phyloP scores from a whole-genome alignment of 257 asterid species.

The Mentha longifolia region DNA sequence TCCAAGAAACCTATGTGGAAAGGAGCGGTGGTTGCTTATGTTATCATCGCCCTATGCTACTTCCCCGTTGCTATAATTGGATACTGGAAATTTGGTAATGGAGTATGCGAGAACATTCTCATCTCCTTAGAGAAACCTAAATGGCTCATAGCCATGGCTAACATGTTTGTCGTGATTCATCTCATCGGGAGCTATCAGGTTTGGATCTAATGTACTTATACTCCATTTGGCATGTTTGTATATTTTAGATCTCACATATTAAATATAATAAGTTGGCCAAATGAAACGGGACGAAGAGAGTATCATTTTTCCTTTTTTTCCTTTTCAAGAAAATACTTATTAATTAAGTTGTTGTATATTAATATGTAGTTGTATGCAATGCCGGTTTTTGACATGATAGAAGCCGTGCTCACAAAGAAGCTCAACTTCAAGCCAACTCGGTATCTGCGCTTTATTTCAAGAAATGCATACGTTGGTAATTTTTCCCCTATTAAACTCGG shows the following conservation, averaged over 20 bases:
- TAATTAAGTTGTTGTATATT: too few species aligned
- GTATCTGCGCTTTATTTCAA: conserved; percentile 7
- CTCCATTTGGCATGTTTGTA: too few species aligned
- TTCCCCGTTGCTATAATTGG: conserved; percentile 26
- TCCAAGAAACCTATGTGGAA: conserved; percentile 30
- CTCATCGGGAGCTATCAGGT: conserved; percentile 33
- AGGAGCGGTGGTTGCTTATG: conserved; percentile 16
- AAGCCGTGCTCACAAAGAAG: background rate
- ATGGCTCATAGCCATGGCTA: conserved; percentile 29
- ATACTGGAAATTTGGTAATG: conserved; percentile 23
- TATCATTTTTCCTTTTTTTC: too few species aligned
- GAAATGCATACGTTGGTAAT: conserved; percentile 15
- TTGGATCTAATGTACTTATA: too few species aligned
- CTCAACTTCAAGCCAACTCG: conserved; percentile 6
- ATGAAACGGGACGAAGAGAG: too few species aligned
- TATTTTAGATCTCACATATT: too few species aligned
- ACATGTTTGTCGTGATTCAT: conserved; percentile 31
- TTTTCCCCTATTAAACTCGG: too few species aligned
- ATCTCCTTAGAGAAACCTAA: background rate
- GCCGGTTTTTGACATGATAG: conserved; percentile 57
- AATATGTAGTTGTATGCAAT: conserved; percentile 47
- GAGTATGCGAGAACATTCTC: conserved; percentile 20
- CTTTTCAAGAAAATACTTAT: too few species aligned
- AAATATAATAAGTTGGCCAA: too few species aligned
- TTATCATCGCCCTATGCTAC: conserved; percentile 20